These are phyloP conservation scores for Scenedesmus sp. DNA, from an alignment of 163 green algal species.

Conservation along the genomic window DNA sequence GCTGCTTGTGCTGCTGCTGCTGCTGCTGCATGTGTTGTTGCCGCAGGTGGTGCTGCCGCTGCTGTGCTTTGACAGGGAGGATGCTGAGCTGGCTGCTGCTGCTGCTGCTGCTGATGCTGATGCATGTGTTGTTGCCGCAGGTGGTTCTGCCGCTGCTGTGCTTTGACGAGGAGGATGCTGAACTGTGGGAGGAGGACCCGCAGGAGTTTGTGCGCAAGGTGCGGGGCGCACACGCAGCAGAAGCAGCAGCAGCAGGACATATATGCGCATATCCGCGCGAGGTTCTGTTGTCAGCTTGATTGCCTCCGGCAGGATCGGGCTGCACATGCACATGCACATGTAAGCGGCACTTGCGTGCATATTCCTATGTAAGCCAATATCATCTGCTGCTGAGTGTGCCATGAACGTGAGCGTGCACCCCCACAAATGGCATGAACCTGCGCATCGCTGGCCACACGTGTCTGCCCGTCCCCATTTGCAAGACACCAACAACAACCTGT, in stretches of 20 bases:
- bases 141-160: conserved; percentile 94
- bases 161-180: conserved; percentile 91
- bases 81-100: conserved; percentile 53
- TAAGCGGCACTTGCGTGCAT: not conserved
- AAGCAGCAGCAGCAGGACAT: not conserved
- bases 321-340: not conserved
- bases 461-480: not conserved
- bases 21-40: not conserved
- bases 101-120: not conserved
- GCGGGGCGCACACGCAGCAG: not conserved
- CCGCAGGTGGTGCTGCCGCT: conserved; percentile 86
- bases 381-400: too few relatives aligned
- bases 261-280: not conserved
- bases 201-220: conserved; percentile 98
- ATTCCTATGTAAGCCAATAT: too few relatives aligned
- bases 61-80: conserved; percentile 91
- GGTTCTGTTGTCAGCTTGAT: not conserved
- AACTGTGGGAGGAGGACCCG: conserved; percentile 96
- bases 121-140: not conserved
- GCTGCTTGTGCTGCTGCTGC: too few relatives aligned
- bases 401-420: too few relatives aligned
- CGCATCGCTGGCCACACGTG: too few relatives aligned
- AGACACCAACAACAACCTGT: not conserved
- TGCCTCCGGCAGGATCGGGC: not conserved
- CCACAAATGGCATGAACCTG: too few relatives aligned